Base-by-base conservation (phyloP, 805 yeast genomes). In the Candida dajiaensis region DNA sequence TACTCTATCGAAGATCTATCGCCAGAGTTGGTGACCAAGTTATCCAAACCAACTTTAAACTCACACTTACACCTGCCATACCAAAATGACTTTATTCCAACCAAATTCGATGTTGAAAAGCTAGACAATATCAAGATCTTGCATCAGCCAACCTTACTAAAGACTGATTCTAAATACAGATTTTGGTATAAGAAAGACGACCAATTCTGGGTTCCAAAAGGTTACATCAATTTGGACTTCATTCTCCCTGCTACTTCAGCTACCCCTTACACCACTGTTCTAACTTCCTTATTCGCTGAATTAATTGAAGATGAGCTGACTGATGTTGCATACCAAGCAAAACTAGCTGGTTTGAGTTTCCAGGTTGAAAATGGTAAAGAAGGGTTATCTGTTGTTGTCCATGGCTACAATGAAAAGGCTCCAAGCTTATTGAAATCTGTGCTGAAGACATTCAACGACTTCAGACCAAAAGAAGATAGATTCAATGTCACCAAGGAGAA, bases 121-220 rank as follows among this genome's bases (percentile, higher is more conserved):
- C 56, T 68, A 21, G 66, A 64, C 31, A 61, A 61, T 16, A 64
- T 62, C 25, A 58, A 61, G 13, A 68, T 71, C 23, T 43, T 58
- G 10, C 72, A 71, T 25, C 77, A 76, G 50, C 97, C 97, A 1
- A 69, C 70, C 33, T 68, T 89, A 37, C 66, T 94, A 46, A 66
- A 74, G 48, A 71, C 76, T 40, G 71, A 74, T 40, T 65, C 73
- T 13, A 71, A 71, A 41, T 65, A 73, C 35, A 82, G 81, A 55
- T 68, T 87, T 33, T 92, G 98, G 98, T 87, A 72, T 64, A 92
- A 92, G 63, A 84, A 84, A 56, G 96, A 92, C 67, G 96, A 92
- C 54, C 80, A 83, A 43, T 86, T 92, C 61, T 80, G 85, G 71
- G 85, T 87, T 16, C 99, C 98, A 42, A 86, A 90, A 67, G 94